A percentile compares a stretch with the other conserved stretches of the same genome.
Evolutionary conservation across 2,329 filamentous ascomycete species (phyloP).

Genomic region (Penicillium sp.): DNA sequence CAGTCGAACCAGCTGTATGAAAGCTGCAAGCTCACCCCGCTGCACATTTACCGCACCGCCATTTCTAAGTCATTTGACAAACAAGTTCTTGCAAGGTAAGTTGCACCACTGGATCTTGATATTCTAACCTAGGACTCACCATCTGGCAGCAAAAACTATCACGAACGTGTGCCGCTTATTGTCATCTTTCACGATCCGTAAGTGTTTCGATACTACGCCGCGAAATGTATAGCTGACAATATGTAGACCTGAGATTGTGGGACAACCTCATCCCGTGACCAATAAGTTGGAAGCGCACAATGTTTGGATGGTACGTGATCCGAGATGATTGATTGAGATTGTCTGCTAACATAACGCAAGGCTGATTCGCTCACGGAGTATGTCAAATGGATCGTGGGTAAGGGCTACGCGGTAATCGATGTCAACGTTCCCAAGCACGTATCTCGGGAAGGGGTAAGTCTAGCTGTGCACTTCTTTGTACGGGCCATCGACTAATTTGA

Average conservation of each 20-base stretch:
- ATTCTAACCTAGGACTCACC: not conserved
- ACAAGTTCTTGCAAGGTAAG: slow-evolving; percentile 75
- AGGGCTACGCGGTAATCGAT: slow-evolving; percentile 82
- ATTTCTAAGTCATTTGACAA: slow-evolving; percentile 78
- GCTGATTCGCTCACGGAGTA: slow-evolving; percentile 78
- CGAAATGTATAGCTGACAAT: slow-evolving; percentile 12
- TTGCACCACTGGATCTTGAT: not conserved
- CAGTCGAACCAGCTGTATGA: slow-evolving; percentile 71
- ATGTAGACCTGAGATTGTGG: slow-evolving; percentile 66
- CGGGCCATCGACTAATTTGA: not conserved
- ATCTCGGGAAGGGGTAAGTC: slow-evolving; percentile 60
- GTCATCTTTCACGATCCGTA: slow-evolving; percentile 89
- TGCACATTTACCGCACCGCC: slow-evolving; percentile 73
- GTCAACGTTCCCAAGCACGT: slow-evolving; percentile 83
- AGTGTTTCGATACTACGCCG: slow-evolving; percentile 36
- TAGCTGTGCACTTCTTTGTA: not conserved
- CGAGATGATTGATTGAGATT: slow-evolving; percentile 12
- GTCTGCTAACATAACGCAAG: slow-evolving; percentile 49
- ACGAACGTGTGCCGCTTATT: slow-evolving; percentile 65
- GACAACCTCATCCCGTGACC: slow-evolving; percentile 65
- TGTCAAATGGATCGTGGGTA: slow-evolving; percentile 75
- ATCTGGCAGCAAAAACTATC: slow-evolving; percentile 58
- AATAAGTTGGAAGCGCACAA: slow-evolving; percentile 78
- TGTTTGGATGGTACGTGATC: slow-evolving; percentile 72
- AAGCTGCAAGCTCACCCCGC: slow-evolving; percentile 72